Conservation (phyloP, 1,284 basidiomycete species). For the Cutaneotrichosporon dermatis region DNA sequence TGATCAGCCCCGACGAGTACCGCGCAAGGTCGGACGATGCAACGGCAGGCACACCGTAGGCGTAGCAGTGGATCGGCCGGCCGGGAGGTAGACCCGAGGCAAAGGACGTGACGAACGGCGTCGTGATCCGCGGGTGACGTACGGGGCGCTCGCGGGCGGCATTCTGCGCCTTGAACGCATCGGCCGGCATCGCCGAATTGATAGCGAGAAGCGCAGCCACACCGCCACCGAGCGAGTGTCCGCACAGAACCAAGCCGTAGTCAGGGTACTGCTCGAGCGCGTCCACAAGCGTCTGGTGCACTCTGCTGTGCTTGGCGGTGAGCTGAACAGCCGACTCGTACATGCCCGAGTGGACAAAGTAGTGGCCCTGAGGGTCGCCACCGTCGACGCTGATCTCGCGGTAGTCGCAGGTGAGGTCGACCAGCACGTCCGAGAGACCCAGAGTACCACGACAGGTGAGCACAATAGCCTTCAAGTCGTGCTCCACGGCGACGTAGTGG, state of each 20-base stretch:
- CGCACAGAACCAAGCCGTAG: constrained; percentile 53
- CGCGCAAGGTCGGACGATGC: constrained; percentile 50
- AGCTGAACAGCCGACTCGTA: constrained; percentile 50
- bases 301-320: constrained; percentile 45
- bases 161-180: constrained; percentile 37
- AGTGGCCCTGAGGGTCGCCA: constrained; percentile 44
- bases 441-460: constrained; percentile 54
- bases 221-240: constrained; percentile 54
- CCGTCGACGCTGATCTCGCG: constrained; percentile 48
- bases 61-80: constrained; percentile 52
- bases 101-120: constrained; percentile 52
- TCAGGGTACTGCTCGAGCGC: constrained; percentile 49
- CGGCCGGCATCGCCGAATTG: constrained; percentile 37
- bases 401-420: constrained; percentile 54
- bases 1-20: constrained; percentile 51
- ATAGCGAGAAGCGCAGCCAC: constrained; percentile 50
- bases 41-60: constrained; percentile 50
- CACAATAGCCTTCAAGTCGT: constrained; percentile 49
- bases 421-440: constrained; percentile 53
- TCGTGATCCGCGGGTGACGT: constrained; percentile 45
- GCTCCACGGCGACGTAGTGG: constrained; percentile 53
- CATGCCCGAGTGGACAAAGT: constrained; percentile 55
- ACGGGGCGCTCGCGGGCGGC: constrained; percentile 13
- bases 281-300: constrained; percentile 50
- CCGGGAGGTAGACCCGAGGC: constrained; percentile 51